Conservation (phyloP, 345 rosid genomes). For the Excoecaria agallocha region DNA sequence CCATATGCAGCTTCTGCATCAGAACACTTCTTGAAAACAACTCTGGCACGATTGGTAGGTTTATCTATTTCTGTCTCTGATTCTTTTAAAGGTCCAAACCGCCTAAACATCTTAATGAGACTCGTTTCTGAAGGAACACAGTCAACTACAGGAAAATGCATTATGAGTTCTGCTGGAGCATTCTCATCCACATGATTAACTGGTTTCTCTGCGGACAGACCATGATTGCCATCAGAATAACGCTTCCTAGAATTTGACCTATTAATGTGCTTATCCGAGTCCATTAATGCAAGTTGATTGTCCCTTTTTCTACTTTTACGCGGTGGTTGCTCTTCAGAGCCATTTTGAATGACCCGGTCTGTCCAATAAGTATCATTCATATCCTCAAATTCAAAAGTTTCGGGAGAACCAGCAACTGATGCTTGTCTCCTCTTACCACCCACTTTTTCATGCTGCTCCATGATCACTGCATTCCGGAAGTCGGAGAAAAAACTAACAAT, state of each 20-base stretch:
- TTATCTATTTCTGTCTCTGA: constrained; percentile 69
- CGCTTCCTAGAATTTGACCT: constrained; percentile 60
- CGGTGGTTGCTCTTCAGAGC: constrained; percentile 72
- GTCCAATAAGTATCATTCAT: constrained; percentile 95
- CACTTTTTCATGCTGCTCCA: constrained; percentile 40
- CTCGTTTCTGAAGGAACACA: constrained; percentile 67
- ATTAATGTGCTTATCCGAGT: constrained; percentile 51
- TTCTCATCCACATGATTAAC: constrained; percentile 48
- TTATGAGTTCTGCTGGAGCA: constrained; percentile 75
- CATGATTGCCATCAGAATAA: constrained; percentile 46
- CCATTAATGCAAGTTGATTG: constrained; percentile 52
- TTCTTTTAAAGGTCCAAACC: constrained; percentile 77
- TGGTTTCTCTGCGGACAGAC: constrained; percentile 42
- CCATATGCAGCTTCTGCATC: constrained; percentile 82
- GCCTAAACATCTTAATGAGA: constrained; percentile 77
- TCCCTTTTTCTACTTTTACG: constrained; percentile 40
- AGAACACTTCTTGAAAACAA: constrained; percentile 63
- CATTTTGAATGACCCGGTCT: constrained; percentile 78
- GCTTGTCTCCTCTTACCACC: constrained; percentile 49
- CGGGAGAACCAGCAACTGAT: constrained; percentile 45
- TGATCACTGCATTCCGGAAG: constrained; percentile 59
- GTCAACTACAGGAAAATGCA: constrained; percentile 65
- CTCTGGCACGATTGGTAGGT: constrained; percentile 78
- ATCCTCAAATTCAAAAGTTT: constrained; percentile 90
- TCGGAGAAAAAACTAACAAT: constrained; percentile 68